Evolutionary conservation across 345 rosid genomes (phyloP).

Genomic region (Hirschfeldia incana): DNA sequence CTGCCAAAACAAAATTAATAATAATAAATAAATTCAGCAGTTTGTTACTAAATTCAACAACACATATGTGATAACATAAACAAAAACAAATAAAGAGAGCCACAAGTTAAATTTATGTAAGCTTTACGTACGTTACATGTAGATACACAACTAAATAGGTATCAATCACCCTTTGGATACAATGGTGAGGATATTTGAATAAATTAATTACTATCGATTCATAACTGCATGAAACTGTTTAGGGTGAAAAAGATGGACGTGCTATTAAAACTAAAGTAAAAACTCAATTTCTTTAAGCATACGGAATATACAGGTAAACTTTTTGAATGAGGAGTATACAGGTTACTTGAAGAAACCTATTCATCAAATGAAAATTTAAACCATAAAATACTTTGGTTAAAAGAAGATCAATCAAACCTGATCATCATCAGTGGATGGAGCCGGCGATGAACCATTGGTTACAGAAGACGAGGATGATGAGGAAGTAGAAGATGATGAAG

Average conservation of each 20-base stretch:
- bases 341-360: background rate
- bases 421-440: slow-evolving; percentile 49
- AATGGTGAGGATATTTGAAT: background rate
- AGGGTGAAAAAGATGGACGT: background rate
- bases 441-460: slow-evolving; percentile 46
- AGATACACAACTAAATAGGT: background rate
- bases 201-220: background rate
- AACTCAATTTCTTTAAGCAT: background rate
- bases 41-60: background rate
- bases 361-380: background rate
- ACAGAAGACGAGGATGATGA: slow-evolving; percentile 30
- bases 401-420: slow-evolving; percentile 48
- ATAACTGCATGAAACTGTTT: background rate
- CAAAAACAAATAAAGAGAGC: background rate
- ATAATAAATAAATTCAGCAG: background rate
- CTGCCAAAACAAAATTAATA: slow-evolving; percentile 32
- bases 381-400: background rate
- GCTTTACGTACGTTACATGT: background rate
- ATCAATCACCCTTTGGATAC: background rate
- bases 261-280: background rate
- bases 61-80: background rate
- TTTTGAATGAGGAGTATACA: no score
- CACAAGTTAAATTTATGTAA: background rate
- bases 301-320: background rate
- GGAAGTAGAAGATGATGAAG: slow-evolving; percentile 19